These are phyloP conservation scores for Geosiphon pyriformis DNA, from an alignment of 192 early-diverging fungal genomes.

Conservation along the genomic window DNA sequence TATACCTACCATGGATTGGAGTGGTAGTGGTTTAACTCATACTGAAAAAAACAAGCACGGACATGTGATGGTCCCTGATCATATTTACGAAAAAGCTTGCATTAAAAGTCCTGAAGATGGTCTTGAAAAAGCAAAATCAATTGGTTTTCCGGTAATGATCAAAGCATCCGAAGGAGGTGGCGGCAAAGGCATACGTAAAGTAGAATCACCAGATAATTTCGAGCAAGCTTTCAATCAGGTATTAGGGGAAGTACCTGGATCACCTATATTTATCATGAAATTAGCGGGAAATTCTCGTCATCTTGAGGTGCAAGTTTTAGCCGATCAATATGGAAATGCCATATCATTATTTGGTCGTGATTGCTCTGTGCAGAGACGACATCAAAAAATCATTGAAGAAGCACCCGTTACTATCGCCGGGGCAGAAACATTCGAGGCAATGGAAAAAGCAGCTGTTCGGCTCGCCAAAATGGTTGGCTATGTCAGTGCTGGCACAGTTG, in stretches of 20 bases:
- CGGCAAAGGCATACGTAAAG: conserved; percentile 98
- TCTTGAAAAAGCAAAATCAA: conserved; percentile 73
- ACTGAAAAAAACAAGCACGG: conserved; percentile 63
- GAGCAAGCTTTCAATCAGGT: conserved; percentile 78
- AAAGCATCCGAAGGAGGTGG: conserved; percentile 99
- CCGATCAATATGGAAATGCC: conserved; percentile 95
- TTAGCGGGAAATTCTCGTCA: conserved; percentile 92
- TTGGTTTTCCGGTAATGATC: conserved; percentile 98
- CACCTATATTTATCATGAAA: conserved; percentile 98
- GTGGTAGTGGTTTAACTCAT: conserved; percentile 78
- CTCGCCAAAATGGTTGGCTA: conserved; percentile 93
- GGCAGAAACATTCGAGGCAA: conserved; percentile 70
- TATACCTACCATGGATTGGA: conserved; percentile 96
- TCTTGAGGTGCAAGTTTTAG: conserved; percentile 94
- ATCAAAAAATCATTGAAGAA: conserved; percentile 99
- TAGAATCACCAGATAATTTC: conserved; percentile 70
- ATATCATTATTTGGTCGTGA: conserved; percentile 98
- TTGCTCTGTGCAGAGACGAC: conserved; percentile 96
- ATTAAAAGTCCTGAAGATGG: conserved; percentile 84
- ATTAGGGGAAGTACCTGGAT: conserved; percentile 91
- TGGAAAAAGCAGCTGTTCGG: conserved; percentile 97
- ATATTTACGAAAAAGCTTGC: conserved; percentile 76
- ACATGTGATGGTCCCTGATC: conserved; percentile 75
- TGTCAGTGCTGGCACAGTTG: conserved; percentile 92
- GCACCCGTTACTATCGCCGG: conserved; percentile 87